These are phyloP conservation scores for Jatropha multifida DNA, from an alignment of 441 rosid species.

Conservation along the genomic window DNA sequence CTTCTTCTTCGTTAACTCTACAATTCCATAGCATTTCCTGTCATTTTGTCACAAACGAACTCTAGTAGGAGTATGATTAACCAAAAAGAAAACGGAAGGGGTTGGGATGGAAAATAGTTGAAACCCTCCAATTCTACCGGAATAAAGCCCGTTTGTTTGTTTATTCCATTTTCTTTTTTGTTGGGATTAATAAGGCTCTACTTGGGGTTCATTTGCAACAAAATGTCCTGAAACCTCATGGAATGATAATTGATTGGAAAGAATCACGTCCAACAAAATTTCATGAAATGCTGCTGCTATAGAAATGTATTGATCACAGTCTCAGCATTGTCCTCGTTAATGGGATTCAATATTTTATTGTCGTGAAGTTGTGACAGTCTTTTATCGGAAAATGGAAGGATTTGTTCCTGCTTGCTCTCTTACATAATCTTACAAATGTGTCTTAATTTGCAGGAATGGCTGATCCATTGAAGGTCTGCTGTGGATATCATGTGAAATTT, in stretches of 20 bases:
- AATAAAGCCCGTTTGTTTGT: too few relatives aligned
- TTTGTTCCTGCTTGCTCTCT: background rate
- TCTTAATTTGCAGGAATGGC: constrained; percentile 46
- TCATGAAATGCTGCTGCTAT: background rate
- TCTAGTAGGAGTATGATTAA: too few relatives aligned
- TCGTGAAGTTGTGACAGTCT: background rate
- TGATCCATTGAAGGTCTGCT: constrained; percentile 74
- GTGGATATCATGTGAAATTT: constrained; percentile 73
- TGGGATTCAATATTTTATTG: background rate
- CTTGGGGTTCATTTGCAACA: too few relatives aligned
- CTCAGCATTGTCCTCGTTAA: background rate
- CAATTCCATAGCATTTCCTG: too few relatives aligned
- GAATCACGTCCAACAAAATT: background rate
- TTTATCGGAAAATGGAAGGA: background rate
- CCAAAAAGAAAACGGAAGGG: too few relatives aligned
- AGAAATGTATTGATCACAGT: background rate
- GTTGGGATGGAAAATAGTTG: too few relatives aligned
- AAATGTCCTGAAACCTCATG: too few relatives aligned
- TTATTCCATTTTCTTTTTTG: too few relatives aligned
- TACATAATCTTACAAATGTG: background rate
- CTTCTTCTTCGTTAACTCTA: too few relatives aligned
- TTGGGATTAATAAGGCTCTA: too few relatives aligned
- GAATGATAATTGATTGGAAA: background rate
- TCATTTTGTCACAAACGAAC: too few relatives aligned
- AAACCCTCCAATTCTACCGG: too few relatives aligned